Percentiles rank a stretch among this genome's conserved stretches.
phyloP scores from a whole-genome alignment of 495 filamentous ascomycete species.

The Penicillium longicatenatum region DNA sequence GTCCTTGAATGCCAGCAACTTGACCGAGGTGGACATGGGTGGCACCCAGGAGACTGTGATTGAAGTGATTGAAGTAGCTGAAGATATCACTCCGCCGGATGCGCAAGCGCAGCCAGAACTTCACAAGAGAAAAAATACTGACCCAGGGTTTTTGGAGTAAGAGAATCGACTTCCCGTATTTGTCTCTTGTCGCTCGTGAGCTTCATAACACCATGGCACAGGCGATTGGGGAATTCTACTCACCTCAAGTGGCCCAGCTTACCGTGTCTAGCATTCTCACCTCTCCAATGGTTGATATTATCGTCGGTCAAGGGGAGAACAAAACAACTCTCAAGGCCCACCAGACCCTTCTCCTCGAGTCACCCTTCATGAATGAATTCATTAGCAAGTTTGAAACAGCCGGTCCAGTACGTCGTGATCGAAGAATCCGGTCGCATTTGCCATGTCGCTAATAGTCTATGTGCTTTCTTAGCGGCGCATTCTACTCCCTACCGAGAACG shows the following conservation, averaged over 20 bases:
- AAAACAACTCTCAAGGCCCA: constrained; percentile 73
- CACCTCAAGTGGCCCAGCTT: background rate
- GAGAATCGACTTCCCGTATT: constrained; percentile 6
- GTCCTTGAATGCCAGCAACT: background rate
- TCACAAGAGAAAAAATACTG: constrained; percentile 26
- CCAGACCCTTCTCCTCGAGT: constrained; percentile 71
- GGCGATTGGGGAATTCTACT: background rate
- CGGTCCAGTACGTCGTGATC: constrained; percentile 26
- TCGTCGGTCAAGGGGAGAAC: constrained; percentile 64
- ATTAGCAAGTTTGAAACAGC: constrained; percentile 57
- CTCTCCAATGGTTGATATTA: constrained; percentile 76
- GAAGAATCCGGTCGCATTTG: constrained; percentile 1
- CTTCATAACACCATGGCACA: constrained; percentile 3
- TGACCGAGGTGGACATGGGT: constrained; percentile 29
- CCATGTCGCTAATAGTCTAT: background rate
- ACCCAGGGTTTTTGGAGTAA: constrained; percentile 41
- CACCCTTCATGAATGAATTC: constrained; percentile 69
- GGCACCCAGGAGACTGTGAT: constrained; percentile 15
- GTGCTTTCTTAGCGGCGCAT: constrained; percentile 55
- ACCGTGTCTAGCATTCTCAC: constrained; percentile 52
- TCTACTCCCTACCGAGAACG: constrained; percentile 66
- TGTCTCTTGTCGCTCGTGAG: background rate
- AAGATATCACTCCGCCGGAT: constrained; percentile 28
- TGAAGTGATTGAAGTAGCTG: background rate
- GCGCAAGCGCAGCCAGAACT: constrained; percentile 23